Conservation (phyloP, 1,139 yeast genomes). For the Saccharomyces hybrid region DNA sequence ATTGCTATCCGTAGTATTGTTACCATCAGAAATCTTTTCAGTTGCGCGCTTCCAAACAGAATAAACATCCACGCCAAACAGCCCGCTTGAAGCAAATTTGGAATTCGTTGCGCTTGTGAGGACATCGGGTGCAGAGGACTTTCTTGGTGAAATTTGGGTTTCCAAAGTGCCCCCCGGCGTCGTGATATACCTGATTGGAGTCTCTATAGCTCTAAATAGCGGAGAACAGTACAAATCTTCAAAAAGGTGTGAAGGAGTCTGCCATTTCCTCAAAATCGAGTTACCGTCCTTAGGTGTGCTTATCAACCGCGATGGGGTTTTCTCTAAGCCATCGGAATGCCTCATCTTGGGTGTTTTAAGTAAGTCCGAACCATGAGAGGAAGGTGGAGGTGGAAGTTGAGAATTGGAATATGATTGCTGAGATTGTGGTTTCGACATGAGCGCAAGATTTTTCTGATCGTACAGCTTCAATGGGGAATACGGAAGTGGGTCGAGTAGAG, state of each 20-base stretch:
- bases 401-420: conserved; percentile 3
- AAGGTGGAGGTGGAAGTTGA: conserved; percentile 1
- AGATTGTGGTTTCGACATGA: neutral
- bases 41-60: conserved; percentile 51
- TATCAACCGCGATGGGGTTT: conserved; percentile 19
- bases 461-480: neutral
- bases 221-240: conserved; percentile 33
- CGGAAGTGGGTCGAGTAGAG: conserved; percentile 11
- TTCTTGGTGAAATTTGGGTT: conserved; percentile 16
- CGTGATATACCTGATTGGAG: conserved; percentile 14
- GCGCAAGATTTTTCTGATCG: neutral
- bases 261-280: conserved; percentile 26
- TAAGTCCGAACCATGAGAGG: conserved; percentile 8
- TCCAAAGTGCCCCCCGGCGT: conserved; percentile 13
- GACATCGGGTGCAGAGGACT: conserved; percentile 7
- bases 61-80: conserved; percentile 51
- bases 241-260: conserved; percentile 30
- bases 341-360: conserved; percentile 23
- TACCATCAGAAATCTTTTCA: conserved; percentile 23
- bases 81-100: conserved; percentile 32
- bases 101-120: conserved; percentile 13
- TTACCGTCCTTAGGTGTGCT: conserved; percentile 25
- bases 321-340: conserved; percentile 12
- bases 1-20: neutral
- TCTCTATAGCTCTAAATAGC: conserved; percentile 23